Base-by-base conservation (phyloP, 1,284 basidiomycete genomes). In the Boletellus deceptivus region DNA sequence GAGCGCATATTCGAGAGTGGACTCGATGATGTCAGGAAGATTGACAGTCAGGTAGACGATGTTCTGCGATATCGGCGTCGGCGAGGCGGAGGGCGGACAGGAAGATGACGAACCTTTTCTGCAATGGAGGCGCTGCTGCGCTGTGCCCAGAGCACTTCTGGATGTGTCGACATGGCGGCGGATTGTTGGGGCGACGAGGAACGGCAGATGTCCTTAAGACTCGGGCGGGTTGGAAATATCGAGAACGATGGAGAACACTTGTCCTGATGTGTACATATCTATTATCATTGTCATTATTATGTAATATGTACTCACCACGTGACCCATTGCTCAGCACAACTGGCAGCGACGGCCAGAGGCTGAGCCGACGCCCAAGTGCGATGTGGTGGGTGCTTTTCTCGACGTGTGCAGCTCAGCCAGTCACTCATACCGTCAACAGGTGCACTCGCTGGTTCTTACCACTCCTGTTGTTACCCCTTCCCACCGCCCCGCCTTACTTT, bases 111-210 rank as follows among this genome's bases (percentile, higher is more conserved):
- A 34, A 91, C 93, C 78, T 93, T 93, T 52, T 79, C 79, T 42
- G 83, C 75, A 20, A 78, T 81, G 9, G 73, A 61, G 20, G 72
- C 77, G 25, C 84, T 89, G 73, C 86, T 91, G 59, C 93, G 83
- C 72, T 97, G 92, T 45, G 93, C 93, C 91, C 93, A 97, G 4
- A 91, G 77, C 48, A 95, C 76, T 73, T 96, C 91, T 40, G 93
- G 92, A 72, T 93, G 90, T 55, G 70, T 64, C 10, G 76, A 62
- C 71, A 82, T 76, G 72, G 75, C 72, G 50, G 52, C 3, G 46
- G 57, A 57, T 50, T 52, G 46, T 35, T 55, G 46, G 25, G 11
- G 22, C 37, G 48, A 20, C 4, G 50, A 55, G 53, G 50, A 40
- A 49, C 45, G 7, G 27, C 27, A 38, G 18, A 17, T 22, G 43